Base-by-base conservation (phyloP, 495 filamentous ascomycete genomes). In the Viridothelium virens region DNA sequence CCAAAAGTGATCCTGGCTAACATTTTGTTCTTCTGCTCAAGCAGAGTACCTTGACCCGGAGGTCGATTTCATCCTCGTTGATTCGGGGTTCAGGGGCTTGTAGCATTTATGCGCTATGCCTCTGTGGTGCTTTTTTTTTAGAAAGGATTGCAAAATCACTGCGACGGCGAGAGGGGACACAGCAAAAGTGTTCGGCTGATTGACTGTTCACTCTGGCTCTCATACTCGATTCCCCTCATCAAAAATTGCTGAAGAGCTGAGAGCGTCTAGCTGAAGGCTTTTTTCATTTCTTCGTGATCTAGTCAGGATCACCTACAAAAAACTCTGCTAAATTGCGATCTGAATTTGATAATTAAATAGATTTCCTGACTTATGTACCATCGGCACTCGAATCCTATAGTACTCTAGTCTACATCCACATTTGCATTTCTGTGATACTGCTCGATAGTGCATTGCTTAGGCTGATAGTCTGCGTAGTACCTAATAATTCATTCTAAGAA, bases 261-360 rank as follows among this genome's bases (percentile, higher is more conserved):
- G 25, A 36, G 53, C n/a, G 36, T 59, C 53, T 36, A 4, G 53
- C 53, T 59, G 53, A 59, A 31, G 53, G 31, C 53, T 59, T 59
- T 59, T 44, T 25, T 7, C 18, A 34, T 59, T 59, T 59, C 7
- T 36, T 18, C 31, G 53, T 59, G 53, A 59, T 59, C 53, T 59
- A 59, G 53, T 59, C 53, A 59, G 53, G 53, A 36, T 59, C 53
- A 59, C 53, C 53, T 59, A 36, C 53, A 14, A 33, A 59, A 59
- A 59, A 59, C 7, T 59, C 18, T 4, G 53, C 53, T 59, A 36
- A 59, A 59, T 59, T 59, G 53, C 53, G 53, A 59, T 59, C 31
- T 59, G 53, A 59, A 31, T 36, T 59, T 59, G 53, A 59, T 59
- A 18, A 59, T 59, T 59, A 18, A 59, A 59, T 59, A 59, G 53